Evolutionary conservation across 2,329 filamentous ascomycete genomes (phyloP), one percentile per base, ranked within the genome.

Genomic region (Neofusicoccum parvum): DNA sequence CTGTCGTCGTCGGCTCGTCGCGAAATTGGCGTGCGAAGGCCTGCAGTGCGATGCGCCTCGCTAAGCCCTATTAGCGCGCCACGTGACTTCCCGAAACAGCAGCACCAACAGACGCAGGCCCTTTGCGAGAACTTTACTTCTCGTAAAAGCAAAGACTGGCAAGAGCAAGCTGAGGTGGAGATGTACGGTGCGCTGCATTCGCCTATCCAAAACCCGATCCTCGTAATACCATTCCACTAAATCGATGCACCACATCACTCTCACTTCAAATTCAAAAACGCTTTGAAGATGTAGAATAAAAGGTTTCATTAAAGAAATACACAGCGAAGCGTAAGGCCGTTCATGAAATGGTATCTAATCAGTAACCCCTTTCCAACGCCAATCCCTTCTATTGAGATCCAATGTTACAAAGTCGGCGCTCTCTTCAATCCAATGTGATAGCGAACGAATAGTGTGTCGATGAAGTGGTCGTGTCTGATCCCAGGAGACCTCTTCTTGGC

Each of bases 391-490:
- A 60, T 17, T 15, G 3, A 6, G 20, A 60, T 23, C 43, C 49
- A 37, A 46, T 56, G n/a, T 59, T 66, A 63, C 64, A 67, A 34
- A 45, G 70, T 70, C 14, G 70, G 68, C 6, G 67, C 65, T 23
- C 70, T 66, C 64, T 58, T 49, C 53, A 65, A 49, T 20, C 63
- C 63, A 46, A 49, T 27, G 23, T 65, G 63, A 75, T 97, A 97
- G 68, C 92, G 85, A 68, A 96, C 88, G 78, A 90, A 92, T 41
- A 98, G 78, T 67, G 89, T 88, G 74, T 97, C 92, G 67, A 94
- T 83, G 72, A 98, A 98, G 77, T 97, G 92, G 17, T 88, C 89
- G 76, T 98, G 94, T 63, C 91, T 88, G 72, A 98, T 97, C 0
- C 94, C 94, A 15, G 92, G 92, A 3, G 92, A 87, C 63, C 94